Evolutionary conservation across 306 rosid species (phyloP), one percentile per base, ranked within the genome.

Genomic region (Quercus wislizeni): DNA sequence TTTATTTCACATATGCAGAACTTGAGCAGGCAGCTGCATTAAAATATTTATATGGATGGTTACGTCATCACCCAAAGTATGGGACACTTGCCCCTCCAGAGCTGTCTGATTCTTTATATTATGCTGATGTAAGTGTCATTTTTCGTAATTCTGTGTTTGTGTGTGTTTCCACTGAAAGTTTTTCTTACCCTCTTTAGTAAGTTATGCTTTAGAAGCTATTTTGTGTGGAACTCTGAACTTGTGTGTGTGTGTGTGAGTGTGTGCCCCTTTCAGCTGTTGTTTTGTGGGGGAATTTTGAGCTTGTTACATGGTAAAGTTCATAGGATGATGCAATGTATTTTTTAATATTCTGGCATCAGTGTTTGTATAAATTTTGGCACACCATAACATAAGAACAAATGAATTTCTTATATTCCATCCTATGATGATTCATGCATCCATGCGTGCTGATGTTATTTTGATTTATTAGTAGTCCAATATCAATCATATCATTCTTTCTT

Each of bases 21-120:
- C 74, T 95, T 86, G 99, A 95, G 88, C 99, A 93, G 84, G 61
- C 86, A 3, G 89, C 94, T 73, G 99, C 99, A 71, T 81, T 95
- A 75, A 95, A 86, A 82, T 95, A 93, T 82, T 87, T 95, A 67
- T 88, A 84, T 83, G 98, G 98, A 76, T 95, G 98, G 98, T 75
- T 95, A 79, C 91, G 88, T 13, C 80, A 95, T 86, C 99, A 95
- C 84, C 88, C 92, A 38, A 91, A 88, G 84, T 91, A 93, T 74
- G 97, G 99, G 78, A 81, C 88, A 17, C 93, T 95, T 79, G 92
- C 94, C 75, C 80, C 81, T 0, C 98, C 96, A 15, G 96, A 90
- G 86, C 75, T 87, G 80, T 55, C 97, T 5, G 96, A 89, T 83
- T 89, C 99, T 49, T 81, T 91, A 83, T 95, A 83, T 82, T 88